Evolutionary conservation across 495 filamentous ascomycete species (phyloP), one percentile per base, ranked within the genome.

Genomic region (Penicillium canariense): DNA sequence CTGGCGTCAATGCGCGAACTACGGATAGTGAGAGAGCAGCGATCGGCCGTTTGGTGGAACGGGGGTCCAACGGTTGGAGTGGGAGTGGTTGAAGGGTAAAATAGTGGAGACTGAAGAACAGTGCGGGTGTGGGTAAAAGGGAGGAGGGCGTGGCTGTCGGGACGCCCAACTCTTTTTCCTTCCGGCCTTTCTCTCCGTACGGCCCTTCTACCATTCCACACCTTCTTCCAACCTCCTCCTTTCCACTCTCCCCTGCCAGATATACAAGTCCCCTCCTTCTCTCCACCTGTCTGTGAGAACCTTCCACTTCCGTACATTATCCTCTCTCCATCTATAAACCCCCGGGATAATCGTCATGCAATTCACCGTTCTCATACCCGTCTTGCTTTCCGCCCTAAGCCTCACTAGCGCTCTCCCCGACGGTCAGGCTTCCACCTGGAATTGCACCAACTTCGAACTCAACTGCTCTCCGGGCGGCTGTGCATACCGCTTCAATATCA

Each of bases 391-490:
- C 50, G 48, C 62, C 49, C 40, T 70, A 36, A 54, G 63, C 57
- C 34, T 69, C 22, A 40, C 63, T 62, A 48, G 60, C 18, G 63
- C 68, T 34, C 50, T 56, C 39, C 40, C 48, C 15, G 60, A 61
- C 20, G 48, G 25, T 8, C 42, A 56, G 34, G 51, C 62, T 43
- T 48, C 62, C 46, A 71, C 54, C 44, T 65, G 62, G 43, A 50
- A 60, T 12, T 49, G 68, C 12, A 67, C 56, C 56, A 52, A 69
- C 59, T 75, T 73, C 57, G 50, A 39, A 35, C 54, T 69, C 27
- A 60, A 65, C 52, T 70, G 72, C 55, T 70, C 75, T 3, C 63
- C 67, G 0, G 70, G 65, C 11, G 72, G 66, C 30, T 74, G 69
- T 47, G 39, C 55, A 52, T 76, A 71, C 53, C 47, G 52, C 35